Percentiles rank a stretch among this genome's conserved stretches.
Conservation (phyloP, 2,329 filamentous ascomycete species). For the Trichoderma koningii region DNA sequence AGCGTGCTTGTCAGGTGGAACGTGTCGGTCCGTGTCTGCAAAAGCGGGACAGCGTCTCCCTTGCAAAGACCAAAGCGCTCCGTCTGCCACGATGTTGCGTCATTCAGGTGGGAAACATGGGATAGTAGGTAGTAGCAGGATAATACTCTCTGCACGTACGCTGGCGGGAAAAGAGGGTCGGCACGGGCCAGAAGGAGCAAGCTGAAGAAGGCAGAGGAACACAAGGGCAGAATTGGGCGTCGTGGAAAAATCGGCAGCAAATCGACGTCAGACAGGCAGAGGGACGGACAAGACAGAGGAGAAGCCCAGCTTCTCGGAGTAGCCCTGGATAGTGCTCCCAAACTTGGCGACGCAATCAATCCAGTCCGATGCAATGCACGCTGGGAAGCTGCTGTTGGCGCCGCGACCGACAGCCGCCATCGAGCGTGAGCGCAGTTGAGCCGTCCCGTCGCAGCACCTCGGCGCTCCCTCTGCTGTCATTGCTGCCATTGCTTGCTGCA, state of each 20-base stretch:
- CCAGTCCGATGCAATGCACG: constrained; percentile 2
- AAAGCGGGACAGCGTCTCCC: constrained; percentile 21
- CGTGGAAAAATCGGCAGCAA: neutral
- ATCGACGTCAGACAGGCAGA: neutral
- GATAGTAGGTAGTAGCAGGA: too few relatives aligned
- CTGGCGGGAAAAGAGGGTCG: constrained; percentile 3
- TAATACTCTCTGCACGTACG: too few relatives aligned
- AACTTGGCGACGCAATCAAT: neutral
- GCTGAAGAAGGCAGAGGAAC: neutral
- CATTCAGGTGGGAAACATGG: neutral
- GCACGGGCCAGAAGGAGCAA: neutral
- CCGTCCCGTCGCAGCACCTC: neutral
- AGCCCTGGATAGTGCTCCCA: constrained; percentile 3
- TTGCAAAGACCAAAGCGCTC: constrained; percentile 7
- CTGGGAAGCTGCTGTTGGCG: constrained; percentile 17
- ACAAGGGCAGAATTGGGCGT: neutral
- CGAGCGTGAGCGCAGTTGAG: neutral
- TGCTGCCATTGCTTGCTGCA: neutral
- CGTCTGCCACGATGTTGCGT: constrained; percentile 17
- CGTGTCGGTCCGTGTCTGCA: constrained; percentile 9
- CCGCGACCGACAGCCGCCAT: constrained; percentile 18
- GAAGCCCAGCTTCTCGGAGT: neutral
- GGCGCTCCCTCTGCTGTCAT: too few relatives aligned
- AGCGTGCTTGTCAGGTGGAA: constrained; percentile 2
- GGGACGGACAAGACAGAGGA: neutral